Evolutionary conservation across 192 early-diverging fungal genomes (phyloP), one percentile per base, ranked within the genome.

Genomic region (Backusella sp.): DNA sequence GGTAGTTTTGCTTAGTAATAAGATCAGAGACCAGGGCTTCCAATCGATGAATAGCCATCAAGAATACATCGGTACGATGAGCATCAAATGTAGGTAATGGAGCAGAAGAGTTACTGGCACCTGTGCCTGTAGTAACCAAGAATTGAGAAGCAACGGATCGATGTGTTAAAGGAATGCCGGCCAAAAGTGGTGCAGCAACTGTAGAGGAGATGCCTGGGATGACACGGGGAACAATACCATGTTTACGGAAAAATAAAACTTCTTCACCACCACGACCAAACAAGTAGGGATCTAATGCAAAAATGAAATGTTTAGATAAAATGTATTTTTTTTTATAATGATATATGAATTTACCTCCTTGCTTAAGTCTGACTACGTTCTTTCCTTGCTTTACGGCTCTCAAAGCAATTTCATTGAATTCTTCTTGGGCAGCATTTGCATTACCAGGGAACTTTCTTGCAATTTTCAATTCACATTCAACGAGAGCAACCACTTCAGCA

Each of bases 241-340:
- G 82, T 11, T 84, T 76, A 34, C 88, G 83, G 80, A 94, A 93
- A 70, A 90, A 93, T n/a, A 92, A 67, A 17, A 93, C 82, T 76
- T 98, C 97, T 80, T 98, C 97, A 28, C 91, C 96, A 44, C 96
- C 97, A 62, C 97, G 91, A 30, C 96, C 97, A 84, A 96, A 97
- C 30, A 98, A 88, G 83, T 93, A 97, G 65, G 95, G 94, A 79
- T 98, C 95, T 87, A 44, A 21, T 17, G 26, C 5, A 44, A 28
- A 23, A 36, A 42, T 44, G 56, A 15, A 26, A 34, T 46, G 39
- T 49, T 49, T 49, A 78, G 26, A 41, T 21, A 35, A 41, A 67
- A 17, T 46, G 17, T 69, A 36, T 59, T 0, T 26, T 66, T 66
- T 37, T 74, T 15, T 41, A 32, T 3, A n/a, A 0, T 28, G 8